Conservation (phyloP, 805 yeast genomes). For the Kuraishia hungarica region DNA sequence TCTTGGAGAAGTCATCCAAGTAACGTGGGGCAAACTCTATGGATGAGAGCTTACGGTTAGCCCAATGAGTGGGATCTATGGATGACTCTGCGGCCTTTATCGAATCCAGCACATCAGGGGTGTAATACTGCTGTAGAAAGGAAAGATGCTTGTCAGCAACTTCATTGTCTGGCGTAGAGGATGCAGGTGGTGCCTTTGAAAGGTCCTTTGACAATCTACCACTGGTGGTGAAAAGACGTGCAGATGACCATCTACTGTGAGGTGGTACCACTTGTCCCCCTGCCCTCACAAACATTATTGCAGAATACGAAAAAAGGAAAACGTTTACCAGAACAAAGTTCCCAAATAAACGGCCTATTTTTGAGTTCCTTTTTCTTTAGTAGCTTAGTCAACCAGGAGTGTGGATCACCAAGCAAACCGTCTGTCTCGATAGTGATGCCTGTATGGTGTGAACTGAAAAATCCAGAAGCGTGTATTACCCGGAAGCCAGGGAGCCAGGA, state of each 20-base stretch:
- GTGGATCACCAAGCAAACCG: background rate
- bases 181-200: background rate
- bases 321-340: too few species aligned
- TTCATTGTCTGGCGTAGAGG: background rate
- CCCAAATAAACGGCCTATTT: background rate
- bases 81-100: conserved; percentile 74
- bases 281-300: background rate
- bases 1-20: conserved; percentile 58
- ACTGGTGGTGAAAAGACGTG: background rate
- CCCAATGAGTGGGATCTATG: conserved; percentile 57
- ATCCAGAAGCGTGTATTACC: background rate
- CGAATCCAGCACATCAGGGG: conserved; percentile 73
- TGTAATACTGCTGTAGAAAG: conserved; percentile 64
- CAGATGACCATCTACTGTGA: background rate
- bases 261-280: background rate
- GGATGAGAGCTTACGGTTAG: conserved; percentile 29
- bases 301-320: background rate
- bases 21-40: conserved; percentile 62
- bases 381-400: too few species aligned
- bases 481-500: background rate
- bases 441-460: background rate
- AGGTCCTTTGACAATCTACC: background rate
- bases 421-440: background rate
- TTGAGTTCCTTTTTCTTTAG: background rate
- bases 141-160: conserved; percentile 32